Evolutionary conservation across 768 basidiomycete genomes (phyloP).

Genomic region (Chalciporus chontae): DNA sequence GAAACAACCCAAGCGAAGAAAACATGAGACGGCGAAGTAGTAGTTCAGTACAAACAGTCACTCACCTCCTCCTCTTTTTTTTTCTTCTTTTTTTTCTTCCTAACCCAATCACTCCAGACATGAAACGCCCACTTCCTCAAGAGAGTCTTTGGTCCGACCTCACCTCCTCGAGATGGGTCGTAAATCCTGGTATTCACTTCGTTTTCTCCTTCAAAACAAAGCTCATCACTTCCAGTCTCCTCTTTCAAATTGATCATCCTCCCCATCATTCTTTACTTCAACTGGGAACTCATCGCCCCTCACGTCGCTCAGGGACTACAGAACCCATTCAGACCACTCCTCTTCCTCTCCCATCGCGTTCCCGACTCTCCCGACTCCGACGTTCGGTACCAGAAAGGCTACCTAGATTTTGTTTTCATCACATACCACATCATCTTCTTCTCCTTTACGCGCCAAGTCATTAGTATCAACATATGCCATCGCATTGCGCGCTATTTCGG

Average conservation of each 20-base stretch:
- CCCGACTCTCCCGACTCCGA: slow-evolving; percentile 49
- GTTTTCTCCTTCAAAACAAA: too few relatives aligned
- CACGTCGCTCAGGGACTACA: slow-evolving; percentile 43
- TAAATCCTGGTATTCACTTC: slow-evolving; percentile 54
- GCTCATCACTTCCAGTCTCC: slow-evolving; percentile 37
- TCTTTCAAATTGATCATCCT: slow-evolving; percentile 65
- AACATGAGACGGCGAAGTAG: slow-evolving; percentile 71
- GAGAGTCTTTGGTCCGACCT: slow-evolving; percentile 47
- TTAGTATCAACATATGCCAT: slow-evolving; percentile 60
- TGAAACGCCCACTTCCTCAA: slow-evolving; percentile 26
- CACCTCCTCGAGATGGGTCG: slow-evolving; percentile 61
- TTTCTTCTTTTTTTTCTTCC: too few relatives aligned
- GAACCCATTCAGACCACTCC: slow-evolving; percentile 73
- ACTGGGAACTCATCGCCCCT: slow-evolving; percentile 57
- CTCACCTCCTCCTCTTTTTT: too few relatives aligned
- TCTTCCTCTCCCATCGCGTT: slow-evolving; percentile 70
- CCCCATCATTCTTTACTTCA: slow-evolving; percentile 57
- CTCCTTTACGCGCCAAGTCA: slow-evolving; percentile 78
- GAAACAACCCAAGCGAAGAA: slow-evolving; percentile 55
- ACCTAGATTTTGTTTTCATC: slow-evolving; percentile 74
- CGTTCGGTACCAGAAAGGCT: slow-evolving; percentile 68
- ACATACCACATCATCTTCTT: slow-evolving; percentile 84
- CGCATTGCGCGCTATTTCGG: slow-evolving; percentile 72
- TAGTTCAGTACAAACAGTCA: too few relatives aligned
- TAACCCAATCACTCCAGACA: slow-evolving; percentile 31